phyloP scores from a whole-genome alignment of 2,329 filamentous ascomycete species.

The Talaromyces sp. region DNA sequence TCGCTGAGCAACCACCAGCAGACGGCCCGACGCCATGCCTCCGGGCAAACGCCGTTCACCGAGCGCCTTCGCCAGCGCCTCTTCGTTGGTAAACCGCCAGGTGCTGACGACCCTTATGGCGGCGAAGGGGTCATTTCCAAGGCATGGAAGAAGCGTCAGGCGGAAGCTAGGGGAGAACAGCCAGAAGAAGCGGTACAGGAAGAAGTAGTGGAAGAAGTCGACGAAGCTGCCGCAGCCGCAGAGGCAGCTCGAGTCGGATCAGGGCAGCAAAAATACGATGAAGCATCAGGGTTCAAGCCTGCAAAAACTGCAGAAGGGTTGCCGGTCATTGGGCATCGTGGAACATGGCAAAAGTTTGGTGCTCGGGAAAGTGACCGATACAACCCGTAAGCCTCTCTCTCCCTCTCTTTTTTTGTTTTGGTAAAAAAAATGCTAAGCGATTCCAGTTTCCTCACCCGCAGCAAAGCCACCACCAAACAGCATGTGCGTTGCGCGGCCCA shows the following conservation, averaged over 20 bases:
- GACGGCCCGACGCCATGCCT: conserved; percentile 29
- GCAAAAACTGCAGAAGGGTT: not conserved
- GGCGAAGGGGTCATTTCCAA: conserved; percentile 30
- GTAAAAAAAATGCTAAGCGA: not conserved
- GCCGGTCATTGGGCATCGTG: not conserved
- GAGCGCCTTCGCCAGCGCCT: conserved; percentile 44
- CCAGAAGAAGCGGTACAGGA: not conserved
- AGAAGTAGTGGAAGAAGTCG: conserved; percentile 6
- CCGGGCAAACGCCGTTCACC: conserved; percentile 31
- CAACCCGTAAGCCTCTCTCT: conserved; percentile 25
- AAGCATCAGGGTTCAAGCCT: not conserved
- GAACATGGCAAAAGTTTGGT: not conserved
- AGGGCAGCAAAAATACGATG: not conserved
- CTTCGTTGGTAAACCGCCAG: conserved; percentile 46
- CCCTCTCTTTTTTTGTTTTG: not conserved
- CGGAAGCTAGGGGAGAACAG: conserved; percentile 16
- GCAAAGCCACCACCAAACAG: conserved; percentile 28
- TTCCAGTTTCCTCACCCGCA: conserved; percentile 30
- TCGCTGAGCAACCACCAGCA: conserved; percentile 24
- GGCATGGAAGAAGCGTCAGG: conserved; percentile 16
- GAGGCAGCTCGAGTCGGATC: not conserved
- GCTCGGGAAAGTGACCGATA: not conserved
- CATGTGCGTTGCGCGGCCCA: conserved; percentile 44
- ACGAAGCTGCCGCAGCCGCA: not conserved
- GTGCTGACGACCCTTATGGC: conserved; percentile 44